Base-by-base conservation (phyloP, 345 rosid genomes). In the Eucalyptus erythrocorys region DNA sequence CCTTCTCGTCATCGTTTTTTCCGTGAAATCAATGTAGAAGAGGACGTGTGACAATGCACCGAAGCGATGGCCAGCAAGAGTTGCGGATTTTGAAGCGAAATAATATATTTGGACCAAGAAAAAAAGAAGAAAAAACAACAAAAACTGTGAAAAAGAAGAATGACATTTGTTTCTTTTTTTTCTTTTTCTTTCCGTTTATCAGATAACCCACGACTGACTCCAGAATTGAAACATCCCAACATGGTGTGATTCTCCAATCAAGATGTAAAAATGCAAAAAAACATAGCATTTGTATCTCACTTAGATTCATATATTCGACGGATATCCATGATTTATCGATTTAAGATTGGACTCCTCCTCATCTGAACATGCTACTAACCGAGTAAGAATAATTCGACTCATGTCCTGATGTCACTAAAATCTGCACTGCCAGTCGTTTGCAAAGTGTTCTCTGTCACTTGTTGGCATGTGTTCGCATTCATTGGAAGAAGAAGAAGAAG, bases 1-100 rank as follows among this genome's bases (percentile, higher is more conserved):
- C 86, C 95, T 92, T 48, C 50, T 48, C 22, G 92, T 92, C 81
- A 90, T 92, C 30, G 26, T 55, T 51, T 51, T 21, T 55, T 55
- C 9, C 3, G 61, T 22, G 61, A 55, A 55, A 55, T 55, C 61
- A 55, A 55, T 55, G 6, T 24, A 55, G 13, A 51, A 57, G 64
- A 57, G 64, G 30, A 57, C 6, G 64, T 22, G 30, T 24, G 13
- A 24, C 13, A 26, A 57, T 27, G 19, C 51, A 15, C 3, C 19
- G 7, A 6, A 49, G 51, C 51, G 51, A 49, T 15, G 51, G 51
- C 21, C 21, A 50, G 21, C 53, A 16, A n/a, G n/a, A 50, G 21
- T 50, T 16, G 53, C 53, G 21, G 8, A 50, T 50, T 50, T 50
- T 50, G 51, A 49, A 49, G 51, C 51, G 19, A 48, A 48, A 48